A percentile compares a stretch with the other conserved stretches of the same genome.
These are phyloP conservation scores for Rhodotorula sp. DNA, from an alignment of 1,284 basidiomycete species.

Conservation along the genomic window DNA sequence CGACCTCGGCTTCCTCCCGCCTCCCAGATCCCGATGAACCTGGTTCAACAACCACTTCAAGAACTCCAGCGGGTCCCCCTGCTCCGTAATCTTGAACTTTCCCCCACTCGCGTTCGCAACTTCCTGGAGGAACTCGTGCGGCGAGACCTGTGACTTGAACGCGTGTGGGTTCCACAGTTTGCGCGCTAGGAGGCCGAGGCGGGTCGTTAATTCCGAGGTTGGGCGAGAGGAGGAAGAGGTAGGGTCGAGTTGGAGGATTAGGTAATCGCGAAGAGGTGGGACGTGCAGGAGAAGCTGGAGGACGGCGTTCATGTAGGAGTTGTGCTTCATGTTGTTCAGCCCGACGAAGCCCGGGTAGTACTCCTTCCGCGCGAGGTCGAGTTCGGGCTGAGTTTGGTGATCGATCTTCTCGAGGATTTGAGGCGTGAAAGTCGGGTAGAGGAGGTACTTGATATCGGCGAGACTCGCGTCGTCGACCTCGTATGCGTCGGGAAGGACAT, in stretches of 20 bases:
- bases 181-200: slow-evolving; percentile 71
- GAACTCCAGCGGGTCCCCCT: slow-evolving; percentile 95
- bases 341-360: slow-evolving; percentile 95
- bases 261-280: slow-evolving; percentile 79
- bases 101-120: slow-evolving; percentile 81
- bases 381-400: slow-evolving; percentile 55
- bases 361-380: slow-evolving; percentile 74
- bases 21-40: slow-evolving; percentile 87
- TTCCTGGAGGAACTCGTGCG: slow-evolving; percentile 97
- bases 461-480: slow-evolving; percentile 91
- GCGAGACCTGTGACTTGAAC: slow-evolving; percentile 97
- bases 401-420: slow-evolving; percentile 63
- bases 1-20: slow-evolving; percentile 78
- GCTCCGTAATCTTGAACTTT: slow-evolving; percentile 86
- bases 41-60: slow-evolving; percentile 92
- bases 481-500: slow-evolving; percentile 97
- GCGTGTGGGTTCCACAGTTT: slow-evolving; percentile 93
- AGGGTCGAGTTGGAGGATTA: slow-evolving; percentile 50
- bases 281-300: slow-evolving; percentile 92
- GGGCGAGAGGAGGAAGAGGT: background rate
- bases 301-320: slow-evolving; percentile 97
- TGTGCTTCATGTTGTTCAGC: slow-evolving; percentile 93
- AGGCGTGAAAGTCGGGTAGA: slow-evolving; percentile 74
- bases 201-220: slow-evolving; percentile 45
- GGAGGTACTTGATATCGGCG: slow-evolving; percentile 87